Percentiles rank a stretch among this genome's conserved stretches.
These are phyloP conservation scores for Xylariomycetidae sp. DNA, from an alignment of 2,329 filamentous ascomycete species.

Conservation along the genomic window DNA sequence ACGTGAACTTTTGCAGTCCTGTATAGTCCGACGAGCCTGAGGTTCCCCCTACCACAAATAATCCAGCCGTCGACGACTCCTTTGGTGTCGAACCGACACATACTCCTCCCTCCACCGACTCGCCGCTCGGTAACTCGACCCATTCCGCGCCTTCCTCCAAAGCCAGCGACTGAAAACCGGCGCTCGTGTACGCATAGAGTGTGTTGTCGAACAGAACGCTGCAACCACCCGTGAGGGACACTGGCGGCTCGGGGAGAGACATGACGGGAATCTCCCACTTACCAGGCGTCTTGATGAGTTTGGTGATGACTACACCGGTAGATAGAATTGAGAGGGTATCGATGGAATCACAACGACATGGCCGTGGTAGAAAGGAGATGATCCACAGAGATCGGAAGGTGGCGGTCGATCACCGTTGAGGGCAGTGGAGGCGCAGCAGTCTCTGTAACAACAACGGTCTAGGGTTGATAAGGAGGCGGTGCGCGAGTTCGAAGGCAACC, in stretches of 20 bases:
- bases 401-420: constrained; percentile 8
- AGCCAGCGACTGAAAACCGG: constrained; percentile 69
- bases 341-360: constrained; percentile 7
- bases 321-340: constrained; percentile 9
- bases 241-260: constrained; percentile 66
- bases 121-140: constrained; percentile 60
- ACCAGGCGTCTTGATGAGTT: constrained; percentile 7
- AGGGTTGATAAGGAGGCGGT: too few relatives aligned
- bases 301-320: constrained; percentile 9
- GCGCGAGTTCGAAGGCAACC: too few relatives aligned
- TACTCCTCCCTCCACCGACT: constrained; percentile 66
- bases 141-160: constrained; percentile 68
- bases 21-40: constrained; percentile 52
- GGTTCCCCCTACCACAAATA: constrained; percentile 79
- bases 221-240: constrained; percentile 71
- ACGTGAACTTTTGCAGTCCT: constrained; percentile 68
- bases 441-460: constrained; percentile 8
- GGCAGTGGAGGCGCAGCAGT: constrained; percentile 14
- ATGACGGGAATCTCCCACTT: constrained; percentile 38
- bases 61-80: constrained; percentile 53
- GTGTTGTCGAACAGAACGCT: constrained; percentile 76
- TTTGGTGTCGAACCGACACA: constrained; percentile 69
- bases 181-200: constrained; percentile 75
- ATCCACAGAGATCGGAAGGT: background rate
- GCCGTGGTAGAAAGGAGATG: background rate